Evolutionary conservation across 2,329 filamentous ascomycete species (phyloP).

Genomic region (Endothia cerciana): DNA sequence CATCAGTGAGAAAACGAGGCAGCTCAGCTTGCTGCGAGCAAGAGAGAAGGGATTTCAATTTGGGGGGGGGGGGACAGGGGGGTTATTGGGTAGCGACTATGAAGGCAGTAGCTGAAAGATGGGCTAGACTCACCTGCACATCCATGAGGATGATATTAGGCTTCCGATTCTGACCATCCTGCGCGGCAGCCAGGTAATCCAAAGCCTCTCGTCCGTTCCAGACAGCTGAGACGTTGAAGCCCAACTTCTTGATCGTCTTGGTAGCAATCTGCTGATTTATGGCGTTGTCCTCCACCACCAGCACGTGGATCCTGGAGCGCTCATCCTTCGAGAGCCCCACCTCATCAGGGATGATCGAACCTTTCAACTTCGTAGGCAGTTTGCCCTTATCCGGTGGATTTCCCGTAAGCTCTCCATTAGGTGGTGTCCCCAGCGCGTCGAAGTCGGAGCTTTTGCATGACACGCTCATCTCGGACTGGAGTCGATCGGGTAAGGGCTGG

Average conservation of each 20-base stretch:
- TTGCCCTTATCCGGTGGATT: constrained; percentile 34
- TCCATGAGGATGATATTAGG: constrained; percentile 82
- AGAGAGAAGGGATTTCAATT: too few relatives aligned
- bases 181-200: constrained; percentile 67
- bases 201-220: constrained; percentile 82
- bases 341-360: constrained; percentile 39
- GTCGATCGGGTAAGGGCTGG: constrained; percentile 66
- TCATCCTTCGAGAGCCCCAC: constrained; percentile 59
- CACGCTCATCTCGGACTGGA: constrained; percentile 66
- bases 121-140: constrained; percentile 51
- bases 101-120: too few relatives aligned
- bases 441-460: constrained; percentile 71
- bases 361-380: constrained; percentile 40
- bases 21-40: too few relatives aligned
- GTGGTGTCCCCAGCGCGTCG: constrained; percentile 51
- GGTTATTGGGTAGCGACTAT: background rate
- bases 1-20: background rate
- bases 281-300: constrained; percentile 80
- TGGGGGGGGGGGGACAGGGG: background rate
- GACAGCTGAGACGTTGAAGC: constrained; percentile 70
- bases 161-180: constrained; percentile 53
- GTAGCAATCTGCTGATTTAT: constrained; percentile 54
- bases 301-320: constrained; percentile 66
- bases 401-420: constrained; percentile 31
- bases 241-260: constrained; percentile 74